These are phyloP conservation scores for Sporisorium sorghi DNA, from an alignment of 1,284 basidiomycete genomes.

Conservation along the genomic window DNA sequence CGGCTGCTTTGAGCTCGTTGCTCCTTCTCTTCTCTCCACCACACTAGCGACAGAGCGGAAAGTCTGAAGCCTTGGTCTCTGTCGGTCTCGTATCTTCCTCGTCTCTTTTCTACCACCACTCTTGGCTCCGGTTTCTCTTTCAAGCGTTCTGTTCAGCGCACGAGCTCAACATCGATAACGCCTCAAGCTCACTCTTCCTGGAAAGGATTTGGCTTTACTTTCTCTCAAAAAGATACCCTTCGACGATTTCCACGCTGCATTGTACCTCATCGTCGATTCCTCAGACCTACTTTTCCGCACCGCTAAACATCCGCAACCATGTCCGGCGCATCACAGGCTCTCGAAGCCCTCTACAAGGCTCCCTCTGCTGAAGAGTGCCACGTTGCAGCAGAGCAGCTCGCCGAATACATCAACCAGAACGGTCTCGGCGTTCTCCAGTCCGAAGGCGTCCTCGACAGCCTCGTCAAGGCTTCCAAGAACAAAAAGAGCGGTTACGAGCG, in stretches of 20 bases:
- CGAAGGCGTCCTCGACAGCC: constrained; percentile 69
- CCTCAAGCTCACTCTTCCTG: neutral
- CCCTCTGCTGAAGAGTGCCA: constrained; percentile 61
- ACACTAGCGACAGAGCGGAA: constrained; percentile 23
- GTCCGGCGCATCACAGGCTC: constrained; percentile 40
- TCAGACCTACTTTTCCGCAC: neutral
- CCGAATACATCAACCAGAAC: constrained; percentile 67
- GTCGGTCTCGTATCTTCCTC: constrained; percentile 3
- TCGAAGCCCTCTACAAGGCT: constrained; percentile 59
- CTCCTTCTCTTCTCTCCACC: constrained; percentile 11
- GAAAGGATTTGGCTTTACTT: neutral
- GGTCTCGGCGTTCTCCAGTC: constrained; percentile 68
- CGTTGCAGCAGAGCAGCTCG: constrained; percentile 68
- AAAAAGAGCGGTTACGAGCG: constrained; percentile 88
- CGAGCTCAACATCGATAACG: constrained; percentile 19
- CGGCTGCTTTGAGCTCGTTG: neutral
- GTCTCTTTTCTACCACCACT: constrained; percentile 35
- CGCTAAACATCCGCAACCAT: constrained; percentile 14
- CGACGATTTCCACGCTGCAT: neutral
- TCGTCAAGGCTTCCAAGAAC: constrained; percentile 78
- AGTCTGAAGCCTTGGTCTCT: neutral
- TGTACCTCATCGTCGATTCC: neutral
- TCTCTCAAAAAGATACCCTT: constrained; percentile 20
- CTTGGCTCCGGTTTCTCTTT: constrained; percentile 18
- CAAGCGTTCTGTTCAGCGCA: constrained; percentile 5